Conservation (phyloP, 768 basidiomycete genomes). For the Clitopilus passeckerianus region DNA sequence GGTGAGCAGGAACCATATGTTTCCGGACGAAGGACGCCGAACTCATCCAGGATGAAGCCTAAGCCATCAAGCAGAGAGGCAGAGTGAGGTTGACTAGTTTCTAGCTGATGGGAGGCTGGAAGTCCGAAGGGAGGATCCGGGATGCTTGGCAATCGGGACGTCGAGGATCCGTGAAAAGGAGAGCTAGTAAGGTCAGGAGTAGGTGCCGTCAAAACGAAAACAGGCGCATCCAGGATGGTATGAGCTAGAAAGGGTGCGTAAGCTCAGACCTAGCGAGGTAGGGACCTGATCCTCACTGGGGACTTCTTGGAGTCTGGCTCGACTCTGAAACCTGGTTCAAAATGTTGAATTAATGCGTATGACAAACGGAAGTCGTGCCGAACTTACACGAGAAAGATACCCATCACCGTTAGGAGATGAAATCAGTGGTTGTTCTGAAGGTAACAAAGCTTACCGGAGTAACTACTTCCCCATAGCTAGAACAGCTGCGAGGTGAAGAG, state of each 20-base stretch:
- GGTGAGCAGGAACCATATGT: neutral
- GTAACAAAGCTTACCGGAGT: conserved; percentile 10
- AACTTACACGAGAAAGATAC: neutral
- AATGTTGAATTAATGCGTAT: too few species aligned
- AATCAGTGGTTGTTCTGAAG: neutral
- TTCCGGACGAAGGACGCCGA: neutral
- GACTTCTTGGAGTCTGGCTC: too few species aligned
- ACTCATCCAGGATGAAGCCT: neutral
- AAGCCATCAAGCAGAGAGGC: neutral
- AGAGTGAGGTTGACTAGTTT: neutral
- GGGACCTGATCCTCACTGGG: too few species aligned
- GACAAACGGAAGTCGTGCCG: too few species aligned
- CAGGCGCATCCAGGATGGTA: neutral
- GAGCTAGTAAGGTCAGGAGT: neutral
- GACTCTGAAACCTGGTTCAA: too few species aligned
- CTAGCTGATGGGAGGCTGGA: neutral
- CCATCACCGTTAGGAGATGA: neutral
- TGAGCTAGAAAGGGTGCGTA: neutral
- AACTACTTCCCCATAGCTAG: conserved; percentile 22
- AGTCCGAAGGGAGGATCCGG: neutral
- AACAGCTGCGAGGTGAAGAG: conserved; percentile 6
- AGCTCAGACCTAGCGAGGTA: too few species aligned
- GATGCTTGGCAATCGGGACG: neutral
- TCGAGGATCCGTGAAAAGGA: neutral
- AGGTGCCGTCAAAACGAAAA: neutral